phyloP scores from a whole-genome alignment of 768 basidiomycete genomes.

The Russula sp. region DNA sequence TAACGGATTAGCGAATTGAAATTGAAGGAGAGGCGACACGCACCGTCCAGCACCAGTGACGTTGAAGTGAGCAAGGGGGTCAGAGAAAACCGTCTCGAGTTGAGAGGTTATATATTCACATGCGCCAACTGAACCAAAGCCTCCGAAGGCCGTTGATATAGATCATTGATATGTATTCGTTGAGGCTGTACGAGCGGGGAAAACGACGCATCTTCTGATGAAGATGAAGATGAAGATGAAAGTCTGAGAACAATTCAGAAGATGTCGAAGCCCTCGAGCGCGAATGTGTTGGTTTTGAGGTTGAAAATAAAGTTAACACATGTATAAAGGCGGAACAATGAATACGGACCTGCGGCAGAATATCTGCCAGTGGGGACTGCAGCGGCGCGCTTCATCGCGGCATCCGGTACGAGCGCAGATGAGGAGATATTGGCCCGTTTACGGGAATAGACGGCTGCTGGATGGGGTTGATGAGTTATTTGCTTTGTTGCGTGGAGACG shows the following conservation, averaged over 20 bases:
- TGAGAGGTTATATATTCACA: too few relatives aligned
- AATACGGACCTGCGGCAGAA: slow-evolving; percentile 14
- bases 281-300: slow-evolving; percentile 4
- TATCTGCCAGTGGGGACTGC: slow-evolving; percentile 28
- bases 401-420: slow-evolving; percentile 53
- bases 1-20: too few relatives aligned
- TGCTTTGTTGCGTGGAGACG: not conserved
- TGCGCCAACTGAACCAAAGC: too few relatives aligned
- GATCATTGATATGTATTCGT: too few relatives aligned
- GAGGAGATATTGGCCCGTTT: slow-evolving; percentile 55
- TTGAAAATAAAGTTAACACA: not conserved
- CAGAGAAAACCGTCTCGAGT: too few relatives aligned
- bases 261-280: slow-evolving; percentile 32
- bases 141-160: too few relatives aligned
- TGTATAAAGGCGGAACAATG: not conserved
- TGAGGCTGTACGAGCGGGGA: slow-evolving; percentile 42
- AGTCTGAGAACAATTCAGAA: slow-evolving; percentile 32
- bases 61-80: too few relatives aligned
- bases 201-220: slow-evolving; percentile 59
- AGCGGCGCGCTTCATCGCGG: slow-evolving; percentile 53
- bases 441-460: slow-evolving; percentile 34
- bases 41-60: too few relatives aligned
- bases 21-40: too few relatives aligned
- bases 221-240: too few relatives aligned
- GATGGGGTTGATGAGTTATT: slow-evolving; percentile 1